Evolutionary conservation across 1,284 basidiomycete species (phyloP).

Genomic region (Cryptococcus depauperatus): DNA sequence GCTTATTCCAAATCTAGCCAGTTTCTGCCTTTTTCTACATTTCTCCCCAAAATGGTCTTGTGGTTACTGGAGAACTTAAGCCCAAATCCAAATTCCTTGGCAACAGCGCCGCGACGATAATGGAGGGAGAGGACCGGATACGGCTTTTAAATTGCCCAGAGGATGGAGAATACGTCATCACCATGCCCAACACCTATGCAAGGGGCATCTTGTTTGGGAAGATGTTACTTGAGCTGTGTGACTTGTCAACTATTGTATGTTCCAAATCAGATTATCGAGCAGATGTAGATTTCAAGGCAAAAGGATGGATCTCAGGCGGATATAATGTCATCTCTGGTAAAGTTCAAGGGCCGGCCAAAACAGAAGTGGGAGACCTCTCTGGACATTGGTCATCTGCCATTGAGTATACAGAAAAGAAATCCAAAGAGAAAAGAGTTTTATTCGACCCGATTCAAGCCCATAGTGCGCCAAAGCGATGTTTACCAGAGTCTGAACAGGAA

Average conservation of each 20-base stretch:
- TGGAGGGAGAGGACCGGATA: conserved; percentile 93
- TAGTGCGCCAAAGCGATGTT: conserved; percentile 71
- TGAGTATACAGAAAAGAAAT: conserved; percentile 70
- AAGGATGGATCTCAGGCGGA: conserved; percentile 95
- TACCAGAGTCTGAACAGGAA: conserved; percentile 80
- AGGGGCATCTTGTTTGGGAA: conserved; percentile 95
- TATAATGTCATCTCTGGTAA: conserved; percentile 87
- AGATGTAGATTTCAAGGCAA: conserved; percentile 96
- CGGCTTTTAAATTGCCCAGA: conserved; percentile 68
- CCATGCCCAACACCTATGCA: conserved; percentile 94
- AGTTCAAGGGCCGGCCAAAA: conserved; percentile 54
- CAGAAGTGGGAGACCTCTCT: conserved; percentile 76
- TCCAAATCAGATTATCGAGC: conserved; percentile 64
- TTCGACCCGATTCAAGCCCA: conserved; percentile 77
- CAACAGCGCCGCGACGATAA: conserved; percentile 86
- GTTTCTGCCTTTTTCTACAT: conserved; percentile 96
- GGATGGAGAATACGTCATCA: conserved; percentile 57
- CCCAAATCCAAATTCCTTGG: conserved; percentile 93
- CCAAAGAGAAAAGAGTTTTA: conserved; percentile 62
- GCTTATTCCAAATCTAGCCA: conserved; percentile 48
- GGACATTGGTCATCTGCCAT: conserved; percentile 89
- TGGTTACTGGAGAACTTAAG: conserved; percentile 85
- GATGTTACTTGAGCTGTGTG: conserved; percentile 95
- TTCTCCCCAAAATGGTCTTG: conserved; percentile 72
- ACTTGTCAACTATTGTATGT: conserved; percentile 78